Base-by-base conservation (phyloP, 176 grass and related monocot species). In the Typha latifolia region DNA sequence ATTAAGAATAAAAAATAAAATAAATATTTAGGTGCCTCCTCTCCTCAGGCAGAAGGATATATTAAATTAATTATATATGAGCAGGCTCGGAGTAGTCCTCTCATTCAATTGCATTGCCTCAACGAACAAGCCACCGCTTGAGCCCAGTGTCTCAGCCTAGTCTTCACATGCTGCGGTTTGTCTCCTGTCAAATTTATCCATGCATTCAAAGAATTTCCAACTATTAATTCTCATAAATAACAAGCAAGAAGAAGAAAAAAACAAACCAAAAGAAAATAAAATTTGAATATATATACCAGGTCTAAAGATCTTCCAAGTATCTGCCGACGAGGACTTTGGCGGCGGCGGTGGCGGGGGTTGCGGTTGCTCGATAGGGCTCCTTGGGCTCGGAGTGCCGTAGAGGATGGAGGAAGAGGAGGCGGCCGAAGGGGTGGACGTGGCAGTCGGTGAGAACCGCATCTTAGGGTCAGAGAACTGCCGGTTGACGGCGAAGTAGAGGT, bases 401-500 rank as follows among this genome's bases (percentile, higher is more conserved):
- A 80, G 63, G n/a, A 69, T 83, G 20, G 84, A 79, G 4, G 76
- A 78, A 0, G 80, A 83, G 6, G 73, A 80, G 14, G 72, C 65
- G 12, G 68, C 21, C 6, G 69, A 65, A 1, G 70, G 63, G 22
- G 84, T 80, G 0, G 72, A 70, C n/a, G 34, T 21, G 3, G 69
- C 79, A 64, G 64, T 79, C 22, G 72, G 75, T 3, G 77, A 77
- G 49, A 21, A 48, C n/a, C 69, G 72, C 47, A 87, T 31, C 64
- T 63, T 87, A 12, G 85, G 76, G 57, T 83, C 72, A 0, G 77
- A 83, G 1, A 87, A 14, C 14, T 83, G 76, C 5, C 80, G 68
- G 47, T 83, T 87, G 26, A 87, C 22, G 14, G 80, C 77, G 3
- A 87, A 87, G 21, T 87, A 87, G 8, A 87, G 61, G 12, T 87